Evolutionary conservation across 225 moss, liverwort and hornwort genomes (phyloP).

Genomic region (Pleurozium schreberi): DNA sequence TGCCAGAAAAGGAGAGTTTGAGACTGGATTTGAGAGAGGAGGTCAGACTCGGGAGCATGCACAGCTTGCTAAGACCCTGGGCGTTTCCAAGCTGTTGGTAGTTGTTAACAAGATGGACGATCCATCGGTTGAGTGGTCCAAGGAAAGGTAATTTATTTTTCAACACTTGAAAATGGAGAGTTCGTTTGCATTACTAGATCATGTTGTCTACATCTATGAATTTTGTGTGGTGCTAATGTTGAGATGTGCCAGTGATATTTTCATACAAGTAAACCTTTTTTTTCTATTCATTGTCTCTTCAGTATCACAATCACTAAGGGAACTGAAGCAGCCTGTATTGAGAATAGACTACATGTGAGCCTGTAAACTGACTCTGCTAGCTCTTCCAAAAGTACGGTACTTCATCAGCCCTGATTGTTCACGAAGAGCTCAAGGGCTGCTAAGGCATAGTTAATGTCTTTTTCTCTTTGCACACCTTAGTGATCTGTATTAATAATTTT

Average conservation of each 20-base stretch:
- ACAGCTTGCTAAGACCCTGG: slow-evolving; percentile 79
- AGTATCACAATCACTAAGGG: not conserved
- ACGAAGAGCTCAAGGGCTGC: not conserved
- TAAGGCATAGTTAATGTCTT: not conserved
- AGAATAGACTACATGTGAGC: not conserved
- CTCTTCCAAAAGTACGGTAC: not conserved
- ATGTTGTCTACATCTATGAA: not conserved
- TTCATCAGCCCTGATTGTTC: not conserved
- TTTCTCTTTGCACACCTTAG: not conserved
- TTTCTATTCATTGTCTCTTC: not conserved
- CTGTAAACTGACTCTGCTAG: not conserved
- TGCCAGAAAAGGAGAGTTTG: slow-evolving; percentile 84
- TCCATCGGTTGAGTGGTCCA: slow-evolving; percentile 66
- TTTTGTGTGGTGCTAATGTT: not conserved
- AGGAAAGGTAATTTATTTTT: slow-evolving; percentile 36
- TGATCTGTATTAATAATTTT: not conserved
- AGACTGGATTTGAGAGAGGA: slow-evolving; percentile 89
- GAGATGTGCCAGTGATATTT: not conserved
- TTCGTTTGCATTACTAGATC: not conserved
- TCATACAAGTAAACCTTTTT: not conserved
- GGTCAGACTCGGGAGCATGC: slow-evolving; percentile 89
- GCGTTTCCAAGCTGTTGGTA: slow-evolving; percentile 77
- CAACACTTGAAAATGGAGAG: not conserved
- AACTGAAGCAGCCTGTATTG: not conserved
- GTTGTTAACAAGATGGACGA: slow-evolving; percentile 96